Percentiles rank a stretch among this genome's conserved stretches.
Evolutionary conservation across 805 yeast genomes (phyloP).

Genomic region (Barnettozyma siamensis): DNA sequence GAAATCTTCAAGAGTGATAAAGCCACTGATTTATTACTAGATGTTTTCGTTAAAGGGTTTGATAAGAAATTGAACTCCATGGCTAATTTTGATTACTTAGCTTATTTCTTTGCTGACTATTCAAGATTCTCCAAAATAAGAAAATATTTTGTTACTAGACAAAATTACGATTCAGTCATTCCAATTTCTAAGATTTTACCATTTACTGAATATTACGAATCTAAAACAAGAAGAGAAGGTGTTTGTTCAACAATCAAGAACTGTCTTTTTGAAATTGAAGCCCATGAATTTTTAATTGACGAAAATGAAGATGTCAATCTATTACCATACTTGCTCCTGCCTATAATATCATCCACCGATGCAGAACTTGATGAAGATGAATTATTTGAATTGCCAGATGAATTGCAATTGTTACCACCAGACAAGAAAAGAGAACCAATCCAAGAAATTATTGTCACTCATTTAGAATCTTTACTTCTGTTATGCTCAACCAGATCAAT

Average conservation of each 20-base stretch:
- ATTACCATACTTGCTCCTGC: slow-evolving; percentile 75
- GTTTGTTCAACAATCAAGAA: slow-evolving; percentile 91
- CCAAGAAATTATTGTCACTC: slow-evolving; percentile 56
- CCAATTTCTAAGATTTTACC: slow-evolving; percentile 79
- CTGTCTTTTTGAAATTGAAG: slow-evolving; percentile 70
- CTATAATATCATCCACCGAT: slow-evolving; percentile 71
- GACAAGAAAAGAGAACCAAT: slow-evolving; percentile 76
- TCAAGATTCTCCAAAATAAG: slow-evolving; percentile 75
- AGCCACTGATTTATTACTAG: slow-evolving; percentile 77
- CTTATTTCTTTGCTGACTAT: slow-evolving; percentile 85
- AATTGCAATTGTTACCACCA: slow-evolving; percentile 69
- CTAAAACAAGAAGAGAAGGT: slow-evolving; percentile 81
- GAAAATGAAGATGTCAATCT: slow-evolving; percentile 59
- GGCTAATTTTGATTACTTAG: slow-evolving; percentile 76
- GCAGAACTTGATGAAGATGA: slow-evolving; percentile 76
- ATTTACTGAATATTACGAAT: slow-evolving; percentile 76
- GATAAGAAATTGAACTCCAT: slow-evolving; percentile 64
- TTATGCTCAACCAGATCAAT: slow-evolving; percentile 69
- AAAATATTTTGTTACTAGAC: slow-evolving; percentile 66
- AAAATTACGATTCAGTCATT: slow-evolving; percentile 66
- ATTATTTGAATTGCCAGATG: slow-evolving; percentile 81
- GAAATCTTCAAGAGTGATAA: slow-evolving; percentile 49
- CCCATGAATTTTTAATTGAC: slow-evolving; percentile 54
- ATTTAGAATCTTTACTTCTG: slow-evolving; percentile 73
- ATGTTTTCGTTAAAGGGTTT: slow-evolving; percentile 80